A percentile compares a stretch with the other conserved stretches of the same genome.
phyloP scores from a whole-genome alignment of 169 alveolate genomes.

The Eimeria acervulina region DNA sequence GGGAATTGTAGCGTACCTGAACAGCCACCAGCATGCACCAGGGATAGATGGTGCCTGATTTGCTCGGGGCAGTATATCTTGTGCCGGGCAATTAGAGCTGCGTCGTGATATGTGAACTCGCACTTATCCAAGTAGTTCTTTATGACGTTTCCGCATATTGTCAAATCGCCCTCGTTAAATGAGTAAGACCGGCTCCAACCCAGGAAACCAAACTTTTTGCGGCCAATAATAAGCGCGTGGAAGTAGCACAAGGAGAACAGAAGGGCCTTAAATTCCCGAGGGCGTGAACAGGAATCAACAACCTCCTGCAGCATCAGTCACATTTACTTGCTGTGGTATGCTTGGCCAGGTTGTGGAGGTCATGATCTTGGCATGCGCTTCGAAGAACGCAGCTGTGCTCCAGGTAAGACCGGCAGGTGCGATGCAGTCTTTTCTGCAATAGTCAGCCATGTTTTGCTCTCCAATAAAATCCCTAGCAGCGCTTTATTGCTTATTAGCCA shows the following conservation, averaged over 20 bases:
- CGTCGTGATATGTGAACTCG: slow-evolving; percentile 9
- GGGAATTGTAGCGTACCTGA: slow-evolving; percentile 95
- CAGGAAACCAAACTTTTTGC: slow-evolving; percentile 97
- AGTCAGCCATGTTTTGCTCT: not conserved
- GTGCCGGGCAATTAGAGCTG: not conserved
- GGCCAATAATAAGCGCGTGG: slow-evolving; percentile 97
- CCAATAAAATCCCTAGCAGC: not conserved
- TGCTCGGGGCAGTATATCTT: not conserved
- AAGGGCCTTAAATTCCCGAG: slow-evolving; percentile 96
- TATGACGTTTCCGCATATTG: slow-evolving; percentile 97
- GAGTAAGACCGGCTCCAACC: slow-evolving; percentile 98
- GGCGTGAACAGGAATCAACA: slow-evolving; percentile 92
- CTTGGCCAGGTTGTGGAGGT: not conserved
- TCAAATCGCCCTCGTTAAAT: slow-evolving; percentile 98
- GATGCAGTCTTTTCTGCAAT: not conserved
- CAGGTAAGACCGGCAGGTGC: not conserved
- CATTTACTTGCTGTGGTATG: not conserved
- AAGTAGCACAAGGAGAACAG: slow-evolving; percentile 97
- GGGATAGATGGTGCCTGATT: not conserved
- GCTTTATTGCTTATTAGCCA: not conserved
- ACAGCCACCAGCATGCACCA: slow-evolving; percentile 1
- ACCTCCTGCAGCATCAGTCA: slow-evolving; percentile 84
- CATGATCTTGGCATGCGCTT: not conserved
- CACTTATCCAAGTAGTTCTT: slow-evolving; percentile 94
- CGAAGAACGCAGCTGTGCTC: not conserved